Base-by-base conservation (phyloP, 2,329 filamentous ascomycete species). In the Sporothrix phasma region DNA sequence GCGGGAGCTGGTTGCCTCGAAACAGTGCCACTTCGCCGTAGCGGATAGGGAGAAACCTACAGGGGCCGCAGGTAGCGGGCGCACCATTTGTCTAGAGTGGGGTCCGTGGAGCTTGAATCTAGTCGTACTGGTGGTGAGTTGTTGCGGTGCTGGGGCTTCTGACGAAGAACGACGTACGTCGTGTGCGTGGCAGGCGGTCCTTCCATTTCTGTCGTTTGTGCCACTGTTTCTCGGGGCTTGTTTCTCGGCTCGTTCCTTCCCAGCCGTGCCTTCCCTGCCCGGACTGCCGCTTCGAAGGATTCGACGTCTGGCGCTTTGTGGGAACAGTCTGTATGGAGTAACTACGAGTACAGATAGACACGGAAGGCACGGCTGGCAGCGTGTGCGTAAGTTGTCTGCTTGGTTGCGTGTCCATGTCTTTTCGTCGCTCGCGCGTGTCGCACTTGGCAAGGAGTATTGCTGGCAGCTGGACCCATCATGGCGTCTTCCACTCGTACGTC, bases 31-130 rank as follows among this genome's bases (percentile, higher is more conserved):
- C 46, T 34, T 41, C 56, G 11, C 37, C 10, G 54, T 31, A 45
- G 54, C 54, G 22, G 54, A 59, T 45, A 31, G 54, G 53, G 53
- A 58, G 37, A n/a, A n/a, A n/a, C n/a, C n/a, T n/a, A 43, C 53
- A 39, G 53, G 53, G 54, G 54, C 54, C 37, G 8, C 34, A 26
- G 24, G 54, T 37, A 54, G 31, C 31, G 31, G 51, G 51, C 54
- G 19, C 37, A 29, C 37, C 54, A 26, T 39, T 46, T 49, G 31
- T 24, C 41, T 17, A 26, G 37, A 15, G 22, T 3, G 22, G 15
- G 39, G 37, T 39, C 39, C 31, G 4, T 54, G n/a, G n/a, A n/a
- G n/a, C n/a, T n/a, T n/a, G n/a, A n/a, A n/a, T n/a, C n/a, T n/a
- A n/a, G n/a, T n/a, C n/a, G n/a, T n/a, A n/a, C n/a, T n/a, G n/a